These are phyloP conservation scores for Phytophthora hybrid DNA, from an alignment of 352 stramenopile genomes.

Conservation along the genomic window DNA sequence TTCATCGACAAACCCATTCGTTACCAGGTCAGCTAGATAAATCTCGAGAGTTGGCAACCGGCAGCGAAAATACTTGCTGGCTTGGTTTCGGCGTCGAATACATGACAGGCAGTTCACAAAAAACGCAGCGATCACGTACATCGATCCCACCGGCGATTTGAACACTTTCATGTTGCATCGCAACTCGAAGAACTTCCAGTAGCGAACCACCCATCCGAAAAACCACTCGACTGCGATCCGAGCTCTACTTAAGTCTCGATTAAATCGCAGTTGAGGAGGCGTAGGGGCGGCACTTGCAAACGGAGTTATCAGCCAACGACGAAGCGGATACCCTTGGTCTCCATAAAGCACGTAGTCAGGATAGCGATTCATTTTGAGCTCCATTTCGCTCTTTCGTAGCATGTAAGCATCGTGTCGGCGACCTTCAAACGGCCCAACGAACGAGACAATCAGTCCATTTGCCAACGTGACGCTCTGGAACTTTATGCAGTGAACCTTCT, in stretches of 20 bases:
- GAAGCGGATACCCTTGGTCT: constrained; percentile 10
- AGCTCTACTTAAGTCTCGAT: constrained; percentile 1
- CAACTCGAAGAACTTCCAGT: constrained; percentile 20
- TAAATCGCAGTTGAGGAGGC: background rate
- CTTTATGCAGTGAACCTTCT: too few species aligned
- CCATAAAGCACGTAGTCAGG: constrained; percentile 1
- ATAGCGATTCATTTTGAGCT: background rate
- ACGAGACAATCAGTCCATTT: too few species aligned
- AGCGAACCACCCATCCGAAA: constrained; percentile 12
- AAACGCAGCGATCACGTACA: background rate
- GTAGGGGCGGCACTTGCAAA: background rate
- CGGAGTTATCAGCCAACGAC: constrained; percentile 9
- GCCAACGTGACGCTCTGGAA: too few species aligned
- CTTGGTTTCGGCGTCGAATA: background rate
- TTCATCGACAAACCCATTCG: background rate
- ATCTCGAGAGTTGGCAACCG: background rate
- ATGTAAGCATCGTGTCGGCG: background rate
- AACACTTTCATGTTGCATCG: background rate
- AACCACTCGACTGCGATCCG: constrained; percentile 8
- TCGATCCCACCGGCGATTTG: background rate
- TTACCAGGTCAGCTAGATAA: background rate
- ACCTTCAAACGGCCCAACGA: background rate
- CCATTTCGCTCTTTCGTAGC: background rate
- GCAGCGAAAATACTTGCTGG: background rate
- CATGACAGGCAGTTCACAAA: background rate